phyloP scores from a whole-genome alignment of 2,329 filamentous ascomycete species.

The Neofusicoccum umdonicola region DNA sequence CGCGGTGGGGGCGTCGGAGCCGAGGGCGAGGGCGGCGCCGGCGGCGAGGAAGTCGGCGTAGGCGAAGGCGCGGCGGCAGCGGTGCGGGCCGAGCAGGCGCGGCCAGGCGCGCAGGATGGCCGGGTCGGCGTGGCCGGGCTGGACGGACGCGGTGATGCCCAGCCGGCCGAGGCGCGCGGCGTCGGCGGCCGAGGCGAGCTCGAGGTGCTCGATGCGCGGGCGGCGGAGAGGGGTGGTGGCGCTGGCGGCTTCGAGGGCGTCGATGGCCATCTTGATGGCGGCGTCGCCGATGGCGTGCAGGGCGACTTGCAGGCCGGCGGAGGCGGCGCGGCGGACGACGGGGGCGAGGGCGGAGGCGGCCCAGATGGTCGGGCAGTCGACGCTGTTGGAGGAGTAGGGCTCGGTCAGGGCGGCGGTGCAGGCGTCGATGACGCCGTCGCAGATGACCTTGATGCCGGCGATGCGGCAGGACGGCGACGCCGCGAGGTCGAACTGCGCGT shows the following conservation, averaged over 20 bases:
- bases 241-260: constrained; percentile 46
- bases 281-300: constrained; percentile 65
- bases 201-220: constrained; percentile 65
- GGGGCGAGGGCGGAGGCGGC: constrained; percentile 50
- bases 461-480: constrained; percentile 51
- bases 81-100: constrained; percentile 51
- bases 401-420: constrained; percentile 62
- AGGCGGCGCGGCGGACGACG: constrained; percentile 55
- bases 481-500: constrained; percentile 42
- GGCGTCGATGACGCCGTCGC: constrained; percentile 63
- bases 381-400: constrained; percentile 54
- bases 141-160: constrained; percentile 80
- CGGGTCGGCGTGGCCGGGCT: constrained; percentile 87
- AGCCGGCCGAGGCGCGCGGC: constrained; percentile 56
- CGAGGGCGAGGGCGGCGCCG: constrained; percentile 56
- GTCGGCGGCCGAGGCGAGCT: constrained; percentile 56
- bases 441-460: constrained; percentile 64
- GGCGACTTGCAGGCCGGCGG: constrained; percentile 58
- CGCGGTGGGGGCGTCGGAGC: constrained; percentile 60
- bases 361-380: constrained; percentile 54
- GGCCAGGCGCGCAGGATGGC: constrained; percentile 63
- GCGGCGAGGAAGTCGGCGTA: constrained; percentile 60
- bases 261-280: constrained; percentile 57
- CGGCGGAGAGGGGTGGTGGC: constrained; percentile 40
- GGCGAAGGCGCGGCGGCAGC: constrained; percentile 60